Percentiles rank a stretch among this genome's conserved stretches.
Evolutionary conservation across 345 rosid genomes (phyloP).

Genomic region (Brassica incana): DNA sequence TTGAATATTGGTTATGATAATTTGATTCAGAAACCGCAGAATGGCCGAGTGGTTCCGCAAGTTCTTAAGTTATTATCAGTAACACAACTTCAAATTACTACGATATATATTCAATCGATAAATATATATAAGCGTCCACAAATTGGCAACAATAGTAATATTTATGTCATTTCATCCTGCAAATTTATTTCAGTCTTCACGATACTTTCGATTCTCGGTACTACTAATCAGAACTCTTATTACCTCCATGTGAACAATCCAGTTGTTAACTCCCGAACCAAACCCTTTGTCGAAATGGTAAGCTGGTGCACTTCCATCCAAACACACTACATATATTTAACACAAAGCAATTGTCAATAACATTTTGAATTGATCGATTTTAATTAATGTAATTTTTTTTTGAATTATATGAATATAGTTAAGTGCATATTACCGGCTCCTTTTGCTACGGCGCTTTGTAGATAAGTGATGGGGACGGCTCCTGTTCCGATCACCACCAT

Average conservation of each 20-base stretch:
- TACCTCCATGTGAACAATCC: constrained; percentile 85
- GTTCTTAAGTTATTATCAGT: not conserved
- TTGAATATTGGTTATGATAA: not conserved
- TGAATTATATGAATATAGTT: not conserved
- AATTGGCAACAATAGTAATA: not conserved
- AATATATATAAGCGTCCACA: not conserved
- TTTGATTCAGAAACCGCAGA: not conserved
- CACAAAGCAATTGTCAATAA: not conserved
- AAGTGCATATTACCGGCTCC: constrained; percentile 68
- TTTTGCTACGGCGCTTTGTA: constrained; percentile 64
- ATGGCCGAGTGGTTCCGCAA: not conserved
- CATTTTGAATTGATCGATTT: not conserved
- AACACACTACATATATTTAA: constrained; percentile 57
- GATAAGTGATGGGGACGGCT: constrained; percentile 59
- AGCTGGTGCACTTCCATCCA: constrained; percentile 98
- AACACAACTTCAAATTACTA: not conserved
- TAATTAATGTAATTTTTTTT: not conserved
- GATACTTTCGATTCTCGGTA: not conserved
- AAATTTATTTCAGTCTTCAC: not conserved
- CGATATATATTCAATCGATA: not conserved
- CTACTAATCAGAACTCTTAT: not conserved
- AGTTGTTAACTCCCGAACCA: constrained; percentile 77
- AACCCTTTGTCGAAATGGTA: constrained; percentile 77
- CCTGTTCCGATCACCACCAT: constrained; percentile 40
- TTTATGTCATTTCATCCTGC: not conserved